Evolutionary conservation across 768 basidiomycete genomes (phyloP).

Genomic region (Russula ochroleuca): DNA sequence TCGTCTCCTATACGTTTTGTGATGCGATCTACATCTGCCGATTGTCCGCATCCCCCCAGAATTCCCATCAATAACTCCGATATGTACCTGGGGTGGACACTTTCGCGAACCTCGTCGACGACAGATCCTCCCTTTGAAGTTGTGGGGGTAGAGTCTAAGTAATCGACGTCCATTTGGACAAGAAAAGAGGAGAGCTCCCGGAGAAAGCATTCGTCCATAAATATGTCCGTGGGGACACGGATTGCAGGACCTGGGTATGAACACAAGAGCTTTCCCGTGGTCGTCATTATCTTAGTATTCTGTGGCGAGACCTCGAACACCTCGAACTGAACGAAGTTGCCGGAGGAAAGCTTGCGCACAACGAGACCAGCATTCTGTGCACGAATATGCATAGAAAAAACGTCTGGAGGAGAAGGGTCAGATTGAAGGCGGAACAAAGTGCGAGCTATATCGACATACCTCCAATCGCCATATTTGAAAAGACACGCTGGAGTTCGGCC

Average conservation of each 20-base stretch:
- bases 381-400: slow-evolving; percentile 13
- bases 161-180: slow-evolving; percentile 35
- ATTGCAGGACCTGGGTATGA: slow-evolving; percentile 46
- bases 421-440: background rate
- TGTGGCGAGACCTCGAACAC: slow-evolving; percentile 44
- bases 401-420: background rate
- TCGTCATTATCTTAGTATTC: slow-evolving; percentile 36
- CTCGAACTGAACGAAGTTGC: slow-evolving; percentile 28
- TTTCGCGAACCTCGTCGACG: slow-evolving; percentile 38
- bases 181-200: slow-evolving; percentile 40
- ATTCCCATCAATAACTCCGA: slow-evolving; percentile 46
- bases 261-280: slow-evolving; percentile 43
- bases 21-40: slow-evolving; percentile 31
- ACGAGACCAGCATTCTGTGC: slow-evolving; percentile 14
- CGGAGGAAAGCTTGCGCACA: background rate
- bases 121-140: slow-evolving; percentile 34
- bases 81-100: slow-evolving; percentile 45
- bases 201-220: slow-evolving; percentile 34
- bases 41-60: slow-evolving; percentile 37
- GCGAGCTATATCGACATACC: background rate
- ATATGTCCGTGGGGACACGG: slow-evolving; percentile 33
- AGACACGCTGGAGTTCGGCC: background rate
- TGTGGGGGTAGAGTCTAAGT: slow-evolving; percentile 35
- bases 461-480: background rate
- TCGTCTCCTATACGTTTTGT: slow-evolving; percentile 47